phyloP scores from a whole-genome alignment of 2,329 filamentous ascomycete species.

The Talaromyces islandicus region DNA sequence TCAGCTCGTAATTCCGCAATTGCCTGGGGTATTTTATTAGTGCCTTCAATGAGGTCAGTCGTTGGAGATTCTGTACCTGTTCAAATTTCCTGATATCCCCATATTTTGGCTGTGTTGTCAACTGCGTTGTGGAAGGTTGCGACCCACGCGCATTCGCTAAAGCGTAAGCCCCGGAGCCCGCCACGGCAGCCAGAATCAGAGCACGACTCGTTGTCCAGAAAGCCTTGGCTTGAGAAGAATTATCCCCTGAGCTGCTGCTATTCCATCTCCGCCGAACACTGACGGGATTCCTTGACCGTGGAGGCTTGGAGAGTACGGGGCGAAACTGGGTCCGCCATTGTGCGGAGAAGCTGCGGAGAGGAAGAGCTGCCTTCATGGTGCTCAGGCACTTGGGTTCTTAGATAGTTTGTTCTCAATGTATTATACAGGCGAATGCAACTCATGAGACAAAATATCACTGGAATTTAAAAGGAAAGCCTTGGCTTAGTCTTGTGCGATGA shows the following conservation, averaged over 20 bases:
- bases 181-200: conserved; percentile 44
- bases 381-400: not conserved
- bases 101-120: conserved; percentile 24
- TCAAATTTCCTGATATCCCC: conserved; percentile 33
- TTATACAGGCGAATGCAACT: not conserved
- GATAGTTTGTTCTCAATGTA: not conserved
- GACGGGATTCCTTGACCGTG: not conserved
- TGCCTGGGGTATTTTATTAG: conserved; percentile 35
- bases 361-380: conserved; percentile 18
- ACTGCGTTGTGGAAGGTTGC: conserved; percentile 6
- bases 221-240: conserved; percentile 12
- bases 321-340: conserved; percentile 18
- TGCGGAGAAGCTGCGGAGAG: conserved; percentile 21
- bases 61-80: conserved; percentile 23
- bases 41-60: not conserved
- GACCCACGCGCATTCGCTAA: conserved; percentile 39
- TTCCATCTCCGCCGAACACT: conserved; percentile 8
- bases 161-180: conserved; percentile 48
- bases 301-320: conserved; percentile 13
- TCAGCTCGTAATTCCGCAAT: conserved; percentile 48
- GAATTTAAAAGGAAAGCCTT: not conserved
- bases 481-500: not conserved
- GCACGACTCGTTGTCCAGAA: conserved; percentile 45
- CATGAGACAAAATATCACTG: not conserved
- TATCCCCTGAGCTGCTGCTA: conserved; percentile 10